Conservation (phyloP, 1,139 yeast species). For the Candida tetrigidarum region DNA sequence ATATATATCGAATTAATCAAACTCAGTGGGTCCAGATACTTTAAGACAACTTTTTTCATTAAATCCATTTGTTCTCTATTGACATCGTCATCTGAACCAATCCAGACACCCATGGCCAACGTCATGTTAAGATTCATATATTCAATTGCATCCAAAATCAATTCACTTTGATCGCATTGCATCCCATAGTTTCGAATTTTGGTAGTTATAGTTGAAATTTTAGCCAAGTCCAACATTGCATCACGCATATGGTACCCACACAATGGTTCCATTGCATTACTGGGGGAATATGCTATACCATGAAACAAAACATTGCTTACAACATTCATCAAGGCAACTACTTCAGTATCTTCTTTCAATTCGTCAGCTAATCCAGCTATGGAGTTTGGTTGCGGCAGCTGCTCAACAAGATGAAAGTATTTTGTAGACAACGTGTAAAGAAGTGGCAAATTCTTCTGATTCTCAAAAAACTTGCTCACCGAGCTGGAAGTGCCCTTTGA, state of each 20-base stretch:
- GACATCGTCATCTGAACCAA: constrained; percentile 45
- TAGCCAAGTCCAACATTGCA: constrained; percentile 56
- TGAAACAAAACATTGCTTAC: constrained; percentile 38
- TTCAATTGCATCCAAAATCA: constrained; percentile 56
- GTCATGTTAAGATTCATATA: constrained; percentile 57
- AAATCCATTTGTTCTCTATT: constrained; percentile 47
- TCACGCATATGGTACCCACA: constrained; percentile 57
- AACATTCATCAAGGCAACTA: constrained; percentile 34
- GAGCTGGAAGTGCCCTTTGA: constrained; percentile 25
- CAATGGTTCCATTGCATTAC: constrained; percentile 48
- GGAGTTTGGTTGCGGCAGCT: constrained; percentile 9
- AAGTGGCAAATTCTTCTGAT: constrained; percentile 13
- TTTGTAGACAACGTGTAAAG: constrained; percentile 14
- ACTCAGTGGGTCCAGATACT: constrained; percentile 43
- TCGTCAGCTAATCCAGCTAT: constrained; percentile 25
- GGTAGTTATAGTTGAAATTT: constrained; percentile 60
- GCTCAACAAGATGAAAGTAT: constrained; percentile 9
- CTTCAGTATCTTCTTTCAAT: constrained; percentile 32
- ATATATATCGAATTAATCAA: constrained; percentile 56
- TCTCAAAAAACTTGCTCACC: constrained; percentile 23
- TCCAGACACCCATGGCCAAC: constrained; percentile 68
- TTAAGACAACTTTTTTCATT: constrained; percentile 45
- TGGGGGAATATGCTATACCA: constrained; percentile 67
- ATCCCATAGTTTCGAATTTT: constrained; percentile 64
- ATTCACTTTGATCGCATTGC: constrained; percentile 62